A percentile compares a stretch with the other conserved stretches of the same genome.
These are phyloP conservation scores for Aureobasidium zeae DNA, from an alignment of 2,329 filamentous ascomycete species.

Conservation along the genomic window DNA sequence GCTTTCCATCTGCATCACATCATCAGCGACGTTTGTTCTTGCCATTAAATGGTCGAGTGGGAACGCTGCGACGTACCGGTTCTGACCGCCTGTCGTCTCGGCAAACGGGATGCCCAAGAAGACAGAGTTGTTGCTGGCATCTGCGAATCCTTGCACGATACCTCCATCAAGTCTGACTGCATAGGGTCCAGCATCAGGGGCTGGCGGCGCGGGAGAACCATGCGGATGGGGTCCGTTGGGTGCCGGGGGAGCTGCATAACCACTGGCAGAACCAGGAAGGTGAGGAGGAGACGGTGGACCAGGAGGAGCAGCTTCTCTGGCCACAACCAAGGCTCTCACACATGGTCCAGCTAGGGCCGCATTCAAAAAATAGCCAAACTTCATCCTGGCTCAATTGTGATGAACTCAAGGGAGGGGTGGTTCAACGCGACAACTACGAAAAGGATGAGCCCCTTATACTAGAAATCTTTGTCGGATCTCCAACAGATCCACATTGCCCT, in stretches of 20 bases:
- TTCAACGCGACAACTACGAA: neutral
- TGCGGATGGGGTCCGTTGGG: neutral
- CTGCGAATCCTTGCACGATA: constrained; percentile 14
- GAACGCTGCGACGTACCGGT: constrained; percentile 27
- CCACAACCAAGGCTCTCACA: constrained; percentile 3
- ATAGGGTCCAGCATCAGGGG: neutral
- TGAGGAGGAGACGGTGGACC: constrained; percentile 1
- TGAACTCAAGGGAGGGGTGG: neutral
- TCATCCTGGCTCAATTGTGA: neutral
- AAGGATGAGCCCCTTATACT: no score
- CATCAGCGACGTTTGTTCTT: no score
- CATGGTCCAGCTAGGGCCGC: constrained; percentile 8
- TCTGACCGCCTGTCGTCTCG: constrained; percentile 33
- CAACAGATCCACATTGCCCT: no score
- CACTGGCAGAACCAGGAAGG: no score
- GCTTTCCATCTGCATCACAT: constrained; percentile 23
- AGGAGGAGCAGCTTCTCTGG: neutral
- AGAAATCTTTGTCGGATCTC: no score
- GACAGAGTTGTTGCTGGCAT: constrained; percentile 22
- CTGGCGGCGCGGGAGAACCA: neutral
- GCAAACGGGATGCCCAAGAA: constrained; percentile 35
- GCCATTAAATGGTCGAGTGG: no score
- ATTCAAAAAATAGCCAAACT: constrained; percentile 3
- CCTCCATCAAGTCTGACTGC: constrained; percentile 8
- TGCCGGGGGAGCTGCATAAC: neutral